Conservation (phyloP, 2,329 filamentous ascomycete species). For the Tolypocladium pustulatum region DNA sequence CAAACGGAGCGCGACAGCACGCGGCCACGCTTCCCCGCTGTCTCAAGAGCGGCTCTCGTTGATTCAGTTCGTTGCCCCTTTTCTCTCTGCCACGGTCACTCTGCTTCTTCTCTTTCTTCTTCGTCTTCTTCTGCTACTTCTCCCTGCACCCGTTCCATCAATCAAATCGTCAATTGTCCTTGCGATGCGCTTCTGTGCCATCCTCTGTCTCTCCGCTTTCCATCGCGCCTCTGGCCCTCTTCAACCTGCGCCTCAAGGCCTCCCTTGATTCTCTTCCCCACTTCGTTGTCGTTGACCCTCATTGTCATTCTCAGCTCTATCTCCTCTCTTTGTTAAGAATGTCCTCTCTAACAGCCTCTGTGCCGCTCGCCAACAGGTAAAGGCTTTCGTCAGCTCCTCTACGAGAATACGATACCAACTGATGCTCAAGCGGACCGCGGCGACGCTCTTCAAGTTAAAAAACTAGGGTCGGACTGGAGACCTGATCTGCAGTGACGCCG, state of each 20-base stretch:
- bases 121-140: conserved; percentile 2
- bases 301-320: conserved; percentile 1
- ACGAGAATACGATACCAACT: conserved; percentile 2
- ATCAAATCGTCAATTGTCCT: conserved; percentile 5
- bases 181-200: neutral
- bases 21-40: conserved; percentile 11
- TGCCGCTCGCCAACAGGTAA: conserved; percentile 39
- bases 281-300: neutral
- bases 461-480: neutral
- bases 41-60: conserved; percentile 16
- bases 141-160: conserved; percentile 3
- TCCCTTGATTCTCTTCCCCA: neutral
- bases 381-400: conserved; percentile 11
- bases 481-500: neutral
- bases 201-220: neutral
- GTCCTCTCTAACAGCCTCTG: conserved; percentile 46
- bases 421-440: neutral
- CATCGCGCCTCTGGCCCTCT: conserved; percentile 6
- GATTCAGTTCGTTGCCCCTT: conserved; percentile 22
- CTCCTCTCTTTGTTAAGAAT: conserved; percentile 26
- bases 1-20: conserved; percentile 1
- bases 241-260: neutral
- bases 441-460: neutral
- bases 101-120: conserved; percentile 7
- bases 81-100: conserved; percentile 5